Evolutionary conservation across 2,329 filamentous ascomycete genomes (phyloP), one percentile per base, ranked within the genome.

Genomic region (Fusarium chaquense): DNA sequence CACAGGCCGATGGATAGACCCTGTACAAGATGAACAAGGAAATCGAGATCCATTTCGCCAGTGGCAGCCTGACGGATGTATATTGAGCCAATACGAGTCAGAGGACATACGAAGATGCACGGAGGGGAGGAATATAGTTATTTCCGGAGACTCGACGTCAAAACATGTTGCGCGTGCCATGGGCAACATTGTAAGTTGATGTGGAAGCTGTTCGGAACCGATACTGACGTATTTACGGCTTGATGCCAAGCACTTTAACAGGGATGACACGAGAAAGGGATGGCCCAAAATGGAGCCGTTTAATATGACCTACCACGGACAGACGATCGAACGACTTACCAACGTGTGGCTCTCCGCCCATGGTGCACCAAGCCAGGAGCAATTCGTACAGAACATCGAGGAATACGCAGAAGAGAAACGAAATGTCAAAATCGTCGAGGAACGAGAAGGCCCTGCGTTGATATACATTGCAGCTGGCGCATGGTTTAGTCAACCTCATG

Each of bases 61-160:
- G 82, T 90, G 88, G 88, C 85, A 89, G 60, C 85, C 88, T 3
- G 81, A 81, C 22, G 86, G 86, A 16, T 91, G 89, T 77, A 83
- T 86, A 46, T 80, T 89, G 73, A 83, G 85, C 61, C 78, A 84
- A 49, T 90, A 90, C 77, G 81, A 81, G 15, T 75, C 76, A 6
- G 75, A 81, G 18, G 85, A 87, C 41, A 81, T 89, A 36, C 75
- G 78, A 18, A 76, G 78, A 53, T 91, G 89, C 69, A 80, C 89
- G 20, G 77, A 78, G 12, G 78, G 81, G 16, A 83, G 82, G n/a
- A 82, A 81, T 35, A 73, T 90, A 18, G 80, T 88, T 5, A 86
- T 91, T 68, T 80, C 84, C 40, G 89, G 89, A 36, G 89, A 91
- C 74, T 86, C 86, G 1, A 86, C 84, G 0, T 82, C 85, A 3